These are phyloP conservation scores for Dentipellis sp. DNA, from an alignment of 768 basidiomycete species.

Conservation along the genomic window DNA sequence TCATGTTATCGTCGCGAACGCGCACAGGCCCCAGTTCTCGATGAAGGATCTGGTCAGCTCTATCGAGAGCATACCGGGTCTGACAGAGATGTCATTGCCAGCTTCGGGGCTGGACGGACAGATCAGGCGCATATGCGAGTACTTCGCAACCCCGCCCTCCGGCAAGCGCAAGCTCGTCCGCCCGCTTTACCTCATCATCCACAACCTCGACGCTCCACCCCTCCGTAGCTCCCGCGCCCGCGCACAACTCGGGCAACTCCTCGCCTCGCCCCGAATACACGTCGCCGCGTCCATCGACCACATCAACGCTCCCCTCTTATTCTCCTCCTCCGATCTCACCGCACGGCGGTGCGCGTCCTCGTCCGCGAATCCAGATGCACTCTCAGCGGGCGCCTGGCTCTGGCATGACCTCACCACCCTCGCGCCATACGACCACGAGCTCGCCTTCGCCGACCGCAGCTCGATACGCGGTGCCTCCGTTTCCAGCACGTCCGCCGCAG, in stretches of 20 bases:
- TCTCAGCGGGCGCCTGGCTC: slow-evolving; percentile 36
- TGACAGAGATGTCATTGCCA: slow-evolving; percentile 26
- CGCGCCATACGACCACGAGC: slow-evolving; percentile 9
- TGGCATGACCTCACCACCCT: slow-evolving; percentile 86
- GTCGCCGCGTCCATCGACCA: slow-evolving; percentile 83
- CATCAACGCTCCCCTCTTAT: slow-evolving; percentile 75
- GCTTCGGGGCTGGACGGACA: slow-evolving; percentile 48
- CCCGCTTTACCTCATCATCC: slow-evolving; percentile 71
- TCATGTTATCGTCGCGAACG: slow-evolving; percentile 72
- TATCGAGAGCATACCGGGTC: slow-evolving; percentile 23
- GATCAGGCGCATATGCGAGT: slow-evolving; percentile 53
- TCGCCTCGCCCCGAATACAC: slow-evolving; percentile 68
- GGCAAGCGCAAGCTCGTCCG: slow-evolving; percentile 2
- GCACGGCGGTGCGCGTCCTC: slow-evolving; percentile 17
- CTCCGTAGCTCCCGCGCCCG: slow-evolving; percentile 58
- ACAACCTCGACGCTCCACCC: slow-evolving; percentile 78
- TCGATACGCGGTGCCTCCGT: neutral
- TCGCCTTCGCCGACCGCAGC: slow-evolving; percentile 3
- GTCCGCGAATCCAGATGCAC: neutral
- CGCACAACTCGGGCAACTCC: slow-evolving; percentile 62
- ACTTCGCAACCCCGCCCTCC: slow-evolving; percentile 31
- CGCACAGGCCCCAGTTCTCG: slow-evolving; percentile 58
- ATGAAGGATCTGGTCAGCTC: slow-evolving; percentile 42
- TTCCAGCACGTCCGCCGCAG: neutral
- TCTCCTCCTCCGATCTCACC: slow-evolving; percentile 59